Base-by-base conservation (phyloP, 169 alveolate species). In the Cryptosporidium canis region DNA sequence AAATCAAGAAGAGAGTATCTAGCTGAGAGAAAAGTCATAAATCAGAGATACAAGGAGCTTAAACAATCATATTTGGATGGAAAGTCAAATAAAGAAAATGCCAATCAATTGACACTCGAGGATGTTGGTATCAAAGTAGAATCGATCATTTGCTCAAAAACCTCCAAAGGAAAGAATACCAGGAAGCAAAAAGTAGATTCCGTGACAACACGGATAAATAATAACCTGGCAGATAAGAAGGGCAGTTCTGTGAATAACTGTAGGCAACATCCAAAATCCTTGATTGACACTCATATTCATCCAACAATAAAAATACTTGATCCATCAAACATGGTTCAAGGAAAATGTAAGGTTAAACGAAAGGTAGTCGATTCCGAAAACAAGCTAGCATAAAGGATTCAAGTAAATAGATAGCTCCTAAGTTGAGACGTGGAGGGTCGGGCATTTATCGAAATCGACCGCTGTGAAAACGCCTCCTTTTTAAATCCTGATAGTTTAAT, bases 1-100 rank as follows among this genome's bases (percentile, higher is more conserved):
- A 77, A 61, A 45, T 77, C 85, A 3, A 77, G 85, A 45, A 77
- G 18, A 29, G 85, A 77, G 39, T 77, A 72, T 8, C 9, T 58
- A 39, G 18, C n/a, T 18, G 85, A 77, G 37, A 77, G 85, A 43
- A 77, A 39, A 12, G 27, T 61, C 5, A 77, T 58, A 44, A 77
- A 77, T 12, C 77, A 77, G 58, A 33, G 85, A n/a, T 72, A 77
- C 24, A 77, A 77, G 58, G 72, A 58, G 0, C 64, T 77, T 12
- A 77, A 77, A 61, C 70, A 77, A 61, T 21, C 37, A 27, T 77
- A 29, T 45, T 8, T 41, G 11, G 16, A 41, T 18, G 71, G 39
- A 12, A 70, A 47, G 39, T 45, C 27, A 67, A 55, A n/a, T n/a
- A 71, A 55, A 18, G 61, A 58, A 21, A 24, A 41, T 58, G 31